phyloP scores from a whole-genome alignment of 192 early-diverging fungal genomes.

The Rhizoclosmatium globosum region DNA sequence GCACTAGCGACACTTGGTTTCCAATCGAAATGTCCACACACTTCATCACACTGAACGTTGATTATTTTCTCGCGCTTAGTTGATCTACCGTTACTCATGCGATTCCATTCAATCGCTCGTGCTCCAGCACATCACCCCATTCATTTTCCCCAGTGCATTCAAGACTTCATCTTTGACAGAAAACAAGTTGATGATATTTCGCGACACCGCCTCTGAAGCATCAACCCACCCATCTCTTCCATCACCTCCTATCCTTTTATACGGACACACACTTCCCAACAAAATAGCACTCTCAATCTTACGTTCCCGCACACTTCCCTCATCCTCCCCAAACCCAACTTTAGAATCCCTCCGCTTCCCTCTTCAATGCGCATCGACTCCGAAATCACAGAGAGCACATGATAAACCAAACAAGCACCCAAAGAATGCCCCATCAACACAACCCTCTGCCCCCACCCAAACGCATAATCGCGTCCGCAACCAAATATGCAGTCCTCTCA shows the following conservation, averaged over 20 bases:
- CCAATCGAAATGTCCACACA: conserved; percentile 40
- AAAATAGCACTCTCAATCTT: conserved; percentile 19
- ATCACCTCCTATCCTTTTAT: not conserved
- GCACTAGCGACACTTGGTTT: conserved; percentile 26
- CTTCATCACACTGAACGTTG: conserved; percentile 34
- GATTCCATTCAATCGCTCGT: not conserved
- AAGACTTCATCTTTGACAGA: conserved; percentile 30
- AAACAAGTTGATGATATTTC: conserved; percentile 24
- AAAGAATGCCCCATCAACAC: conserved; percentile 37
- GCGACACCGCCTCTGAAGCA: conserved; percentile 7
- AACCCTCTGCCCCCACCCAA: not conserved
- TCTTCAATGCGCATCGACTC: not conserved
- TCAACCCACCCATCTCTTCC: conserved; percentile 7
- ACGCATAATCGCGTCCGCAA: conserved; percentile 36
- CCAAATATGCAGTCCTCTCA: conserved; percentile 9
- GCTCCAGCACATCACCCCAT: conserved; percentile 3
- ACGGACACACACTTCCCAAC: conserved; percentile 30
- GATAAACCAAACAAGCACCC: conserved; percentile 26
- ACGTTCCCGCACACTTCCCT: not conserved
- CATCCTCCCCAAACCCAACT: not conserved
- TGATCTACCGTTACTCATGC: not conserved
- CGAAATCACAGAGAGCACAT: conserved; percentile 15
- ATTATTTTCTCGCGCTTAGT: conserved; percentile 5
- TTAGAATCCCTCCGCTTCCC: not conserved
- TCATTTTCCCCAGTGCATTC: conserved; percentile 19